These are phyloP conservation scores for Hyaloperonospora arabidopsidis DNA, from an alignment of 352 stramenopile genomes.

Conservation along the genomic window DNA sequence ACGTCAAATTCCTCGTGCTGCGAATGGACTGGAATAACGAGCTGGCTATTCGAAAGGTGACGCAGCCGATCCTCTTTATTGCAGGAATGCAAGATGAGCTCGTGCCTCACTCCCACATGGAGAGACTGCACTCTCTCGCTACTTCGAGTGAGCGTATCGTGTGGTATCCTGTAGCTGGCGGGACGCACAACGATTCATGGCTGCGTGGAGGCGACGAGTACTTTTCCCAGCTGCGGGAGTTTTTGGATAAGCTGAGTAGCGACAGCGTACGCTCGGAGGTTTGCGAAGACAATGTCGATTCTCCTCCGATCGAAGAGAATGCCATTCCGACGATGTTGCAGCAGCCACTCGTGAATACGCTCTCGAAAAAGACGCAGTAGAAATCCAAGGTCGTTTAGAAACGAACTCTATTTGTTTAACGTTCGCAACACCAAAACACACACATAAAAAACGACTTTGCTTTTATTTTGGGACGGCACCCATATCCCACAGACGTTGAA, in stretches of 20 bases:
- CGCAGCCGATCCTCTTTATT: conserved; percentile 87
- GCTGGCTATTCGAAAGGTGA: conserved; percentile 44
- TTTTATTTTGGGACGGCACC: too few species aligned
- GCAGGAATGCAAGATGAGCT: conserved; percentile 87
- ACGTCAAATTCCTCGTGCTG: conserved; percentile 87
- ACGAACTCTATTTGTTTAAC: background rate
- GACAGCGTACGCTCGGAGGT: conserved; percentile 17
- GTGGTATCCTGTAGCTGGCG: conserved; percentile 78
- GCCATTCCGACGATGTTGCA: conserved; percentile 65
- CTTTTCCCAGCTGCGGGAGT: conserved; percentile 58
- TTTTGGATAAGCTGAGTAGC: conserved; percentile 44
- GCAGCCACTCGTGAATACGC: conserved; percentile 42
- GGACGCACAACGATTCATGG: conserved; percentile 94
- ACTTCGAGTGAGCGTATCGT: conserved; percentile 38
- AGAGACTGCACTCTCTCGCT: conserved; percentile 62
- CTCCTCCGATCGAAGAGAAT: conserved; percentile 33
- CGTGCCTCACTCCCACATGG: conserved; percentile 88
- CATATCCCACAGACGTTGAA: conserved; percentile 16
- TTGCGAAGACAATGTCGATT: conserved; percentile 2
- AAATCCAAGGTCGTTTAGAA: conserved; percentile 31
- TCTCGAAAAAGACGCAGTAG: conserved; percentile 9
- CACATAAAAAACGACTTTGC: too few species aligned
- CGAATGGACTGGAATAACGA: conserved; percentile 88
- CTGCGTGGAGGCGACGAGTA: conserved; percentile 85
- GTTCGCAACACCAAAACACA: background rate